Evolutionary conservation across 176 grass and related monocot genomes (phyloP), one percentile per base, ranked within the genome.

Genomic region (Carex parvula): DNA sequence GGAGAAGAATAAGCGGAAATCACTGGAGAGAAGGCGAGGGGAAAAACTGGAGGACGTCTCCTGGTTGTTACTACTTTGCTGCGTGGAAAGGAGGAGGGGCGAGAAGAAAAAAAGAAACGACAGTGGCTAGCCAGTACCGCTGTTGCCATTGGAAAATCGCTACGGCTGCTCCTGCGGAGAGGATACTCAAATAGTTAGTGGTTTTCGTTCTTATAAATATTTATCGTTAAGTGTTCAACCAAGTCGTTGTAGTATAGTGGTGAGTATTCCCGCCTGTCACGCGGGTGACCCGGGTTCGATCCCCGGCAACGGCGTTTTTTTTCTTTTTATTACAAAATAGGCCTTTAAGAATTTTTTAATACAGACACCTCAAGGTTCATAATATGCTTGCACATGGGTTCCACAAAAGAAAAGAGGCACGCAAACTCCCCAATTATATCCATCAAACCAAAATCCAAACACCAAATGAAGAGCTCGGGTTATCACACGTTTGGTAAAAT

Each of bases 281-380:
- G 87, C 87, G 87, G 83, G 83, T 16, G 59, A 79, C 75, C 87
- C 88, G 88, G 88, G 88, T 93, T 93, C 84, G 91, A 93, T 90
- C 91, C 91, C 88, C 86, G 88, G 91, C 88, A 93, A 90, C 91
- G 86, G 88, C 91, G 86, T 2, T 6, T 6, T 17, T 22, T 50
- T 22, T 21, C 13, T 0, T 20, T 8, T n/a, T 41, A 20, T n/a
- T 39, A 32, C 32, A 41, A 41, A 41, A 41, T 41, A 41, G 4
- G 33, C 33, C 1, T 29, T 29, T 29, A 29, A 29, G 29, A 29
- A 29, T 29, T 29, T 29, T 29, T 37, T 37, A 37, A 37, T 37
- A 37, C 35, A 37, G 35, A 4, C 35, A 37, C 35, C 4, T 37
- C 4, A 37, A 37, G 4, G 35, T 37, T 37, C 35, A 37, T 37